Conservation (phyloP, 768 basidiomycete genomes). For the Pholiota conissans region DNA sequence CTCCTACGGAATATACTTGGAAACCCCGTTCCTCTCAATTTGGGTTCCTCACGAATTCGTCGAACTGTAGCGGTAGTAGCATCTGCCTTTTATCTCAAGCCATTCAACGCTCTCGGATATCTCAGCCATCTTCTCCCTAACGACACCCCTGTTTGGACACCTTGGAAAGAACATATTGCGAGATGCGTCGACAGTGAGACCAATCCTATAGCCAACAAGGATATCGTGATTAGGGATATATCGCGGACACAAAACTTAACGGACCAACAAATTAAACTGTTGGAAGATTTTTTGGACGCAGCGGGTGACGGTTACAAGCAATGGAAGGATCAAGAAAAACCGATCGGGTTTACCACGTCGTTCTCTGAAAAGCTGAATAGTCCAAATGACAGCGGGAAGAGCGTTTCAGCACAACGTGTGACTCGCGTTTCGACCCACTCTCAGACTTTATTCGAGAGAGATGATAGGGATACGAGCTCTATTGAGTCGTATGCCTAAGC, state of each 20-base stretch:
- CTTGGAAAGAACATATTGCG: neutral
- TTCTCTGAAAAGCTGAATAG: neutral
- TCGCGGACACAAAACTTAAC: neutral
- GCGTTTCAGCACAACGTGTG: neutral
- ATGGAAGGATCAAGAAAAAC: neutral
- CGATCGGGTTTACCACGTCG: neutral
- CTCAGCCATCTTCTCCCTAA: neutral
- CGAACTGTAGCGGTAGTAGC: neutral
- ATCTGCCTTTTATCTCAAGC: neutral
- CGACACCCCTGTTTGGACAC: neutral
- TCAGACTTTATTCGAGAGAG: neutral
- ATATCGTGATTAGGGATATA: neutral
- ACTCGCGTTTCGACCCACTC: neutral
- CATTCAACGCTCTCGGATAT: neutral
- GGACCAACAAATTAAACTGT: neutral
- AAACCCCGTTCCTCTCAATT: neutral
- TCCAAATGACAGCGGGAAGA: neutral
- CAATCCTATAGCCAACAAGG: neutral
- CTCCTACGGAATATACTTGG: neutral
- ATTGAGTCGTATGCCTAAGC: neutral
- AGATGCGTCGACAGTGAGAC: neutral
- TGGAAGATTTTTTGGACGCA: neutral
- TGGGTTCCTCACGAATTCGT: neutral
- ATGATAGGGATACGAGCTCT: neutral
- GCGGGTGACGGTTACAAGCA: neutral